Base-by-base conservation (phyloP, 257 asterid species). In the Thymus mandschuricus region DNA sequence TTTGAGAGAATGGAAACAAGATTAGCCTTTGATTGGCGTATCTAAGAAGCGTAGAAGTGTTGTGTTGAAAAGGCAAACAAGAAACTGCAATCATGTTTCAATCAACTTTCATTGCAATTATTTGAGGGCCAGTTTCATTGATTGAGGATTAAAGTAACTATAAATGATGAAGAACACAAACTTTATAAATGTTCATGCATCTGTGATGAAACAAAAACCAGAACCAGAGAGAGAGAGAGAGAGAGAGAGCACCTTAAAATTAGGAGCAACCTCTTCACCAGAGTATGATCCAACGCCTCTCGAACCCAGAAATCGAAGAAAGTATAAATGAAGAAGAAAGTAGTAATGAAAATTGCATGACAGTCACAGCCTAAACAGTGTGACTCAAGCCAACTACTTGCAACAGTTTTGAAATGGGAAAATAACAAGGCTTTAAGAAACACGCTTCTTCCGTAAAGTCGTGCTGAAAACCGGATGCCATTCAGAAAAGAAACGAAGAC, bases 221-320 rank as follows among this genome's bases (percentile, higher is more conserved):
- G 6, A 38, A 38, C 4, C 41, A 38, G 55, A 12, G 8, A 43
- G 33, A 27, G n/a, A 38, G 1, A 38, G 0, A 21, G 21, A 8
- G 1, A 55, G 66, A 68, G 66, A 4, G 60, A 69, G 64, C 29
- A 82, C 84, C 86, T 78, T 44, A 6, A 55, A 12, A 54, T 33
- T 49, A n/a, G 80, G 68, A 73, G 41, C 57, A 65, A n/a, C 38
- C 46, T 43, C 21, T 29, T 69, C 44, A 63, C 38, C 59, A 71
- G 6, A 11, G 67, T 11, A 21, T 40, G 63, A 69, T 30, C 21
- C 46, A 38, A 38, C 33, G 48, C 46, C 6, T n/a, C 58, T 52
- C 66, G 21, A 21, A 21, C 21, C 70, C 64, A 59, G 40, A 70
- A 52, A 15, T 41, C 66, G 48, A 50, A 79, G 58, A 63, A 21